Percentiles rank a stretch among this genome's conserved stretches.
Evolutionary conservation across 2,329 filamentous ascomycete genomes (phyloP).

Genomic region (Fusarium transvaalense): DNA sequence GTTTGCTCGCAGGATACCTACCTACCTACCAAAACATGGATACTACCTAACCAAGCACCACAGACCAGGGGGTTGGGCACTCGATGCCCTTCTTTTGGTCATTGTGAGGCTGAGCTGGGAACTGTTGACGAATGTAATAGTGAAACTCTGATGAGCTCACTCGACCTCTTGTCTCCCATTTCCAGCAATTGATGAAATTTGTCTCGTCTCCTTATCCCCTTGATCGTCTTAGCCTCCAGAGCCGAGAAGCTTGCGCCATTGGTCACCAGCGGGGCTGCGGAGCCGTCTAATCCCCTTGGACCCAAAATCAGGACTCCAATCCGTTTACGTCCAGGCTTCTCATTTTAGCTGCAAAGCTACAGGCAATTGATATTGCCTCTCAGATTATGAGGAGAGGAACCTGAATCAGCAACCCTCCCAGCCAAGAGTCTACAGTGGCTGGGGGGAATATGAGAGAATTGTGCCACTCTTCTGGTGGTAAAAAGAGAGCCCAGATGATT

Average conservation of each 20-base stretch:
- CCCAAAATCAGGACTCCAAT: conserved; percentile 36
- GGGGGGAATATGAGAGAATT: neutral
- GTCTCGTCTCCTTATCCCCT: conserved; percentile 10
- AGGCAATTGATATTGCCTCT: conserved; percentile 39
- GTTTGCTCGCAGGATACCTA: neutral
- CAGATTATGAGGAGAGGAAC: conserved; percentile 38
- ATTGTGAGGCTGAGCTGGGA: neutral
- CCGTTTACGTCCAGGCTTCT: conserved; percentile 36
- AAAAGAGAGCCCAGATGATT: neutral
- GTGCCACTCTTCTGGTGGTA: neutral
- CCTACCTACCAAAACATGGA: neutral
- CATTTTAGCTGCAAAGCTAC: conserved; percentile 43
- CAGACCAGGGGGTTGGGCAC: neutral
- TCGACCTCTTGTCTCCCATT: neutral
- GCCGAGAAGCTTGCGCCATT: conserved; percentile 35
- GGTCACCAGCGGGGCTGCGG: conserved; percentile 35
- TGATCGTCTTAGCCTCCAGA: conserved; percentile 5
- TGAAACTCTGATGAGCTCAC: neutral
- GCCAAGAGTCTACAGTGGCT: conserved; percentile 15
- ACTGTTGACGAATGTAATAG: neutral
- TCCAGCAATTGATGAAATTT: conserved; percentile 7
- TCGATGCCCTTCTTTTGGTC: neutral
- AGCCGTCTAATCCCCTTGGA: conserved; percentile 35
- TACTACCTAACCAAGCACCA: neutral
- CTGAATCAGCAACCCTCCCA: conserved; percentile 42